Conservation (phyloP, 129 eudicot genomes). For the Tagetes erecta region DNA sequence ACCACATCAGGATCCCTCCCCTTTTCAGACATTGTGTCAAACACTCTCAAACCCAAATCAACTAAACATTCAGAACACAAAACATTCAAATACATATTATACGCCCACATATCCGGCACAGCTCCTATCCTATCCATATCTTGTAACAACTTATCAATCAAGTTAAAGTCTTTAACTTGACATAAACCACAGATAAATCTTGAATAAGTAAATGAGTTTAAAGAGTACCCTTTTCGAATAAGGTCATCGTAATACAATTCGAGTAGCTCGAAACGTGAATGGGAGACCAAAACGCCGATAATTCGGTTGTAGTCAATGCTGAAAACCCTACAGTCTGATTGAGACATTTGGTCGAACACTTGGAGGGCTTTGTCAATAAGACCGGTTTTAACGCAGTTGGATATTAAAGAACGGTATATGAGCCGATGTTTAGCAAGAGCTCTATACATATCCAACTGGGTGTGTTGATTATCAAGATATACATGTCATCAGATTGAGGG, state of each 20-base stretch:
- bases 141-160: slow-evolving; percentile 56
- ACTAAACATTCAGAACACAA: slow-evolving; percentile 72
- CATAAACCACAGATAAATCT: slow-evolving; percentile 81
- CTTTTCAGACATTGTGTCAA: slow-evolving; percentile 55
- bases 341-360: slow-evolving; percentile 86
- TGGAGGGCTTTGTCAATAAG: slow-evolving; percentile 67
- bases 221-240: slow-evolving; percentile 74
- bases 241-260: slow-evolving; percentile 61
- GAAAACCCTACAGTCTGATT: slow-evolving; percentile 74
- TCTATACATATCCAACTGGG: slow-evolving; percentile 71
- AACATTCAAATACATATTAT: slow-evolving; percentile 69
- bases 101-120: slow-evolving; percentile 88
- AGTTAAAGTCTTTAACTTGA: slow-evolving; percentile 67
- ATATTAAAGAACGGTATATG: slow-evolving; percentile 62
- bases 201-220: slow-evolving; percentile 83
- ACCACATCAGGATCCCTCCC: slow-evolving; percentile 85
- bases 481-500: slow-evolving; percentile 50
- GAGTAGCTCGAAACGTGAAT: slow-evolving; percentile 69
- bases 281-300: slow-evolving; percentile 68
- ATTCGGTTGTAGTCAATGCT: slow-evolving; percentile 84
- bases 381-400: slow-evolving; percentile 65
- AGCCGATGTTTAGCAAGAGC: slow-evolving; percentile 64
- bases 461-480: slow-evolving; percentile 33
- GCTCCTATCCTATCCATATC: slow-evolving; percentile 76
- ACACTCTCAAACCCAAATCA: slow-evolving; percentile 58